Evolutionary conservation across 495 filamentous ascomycete genomes (phyloP).

Genomic region (Lasiosphaeria miniovina): DNA sequence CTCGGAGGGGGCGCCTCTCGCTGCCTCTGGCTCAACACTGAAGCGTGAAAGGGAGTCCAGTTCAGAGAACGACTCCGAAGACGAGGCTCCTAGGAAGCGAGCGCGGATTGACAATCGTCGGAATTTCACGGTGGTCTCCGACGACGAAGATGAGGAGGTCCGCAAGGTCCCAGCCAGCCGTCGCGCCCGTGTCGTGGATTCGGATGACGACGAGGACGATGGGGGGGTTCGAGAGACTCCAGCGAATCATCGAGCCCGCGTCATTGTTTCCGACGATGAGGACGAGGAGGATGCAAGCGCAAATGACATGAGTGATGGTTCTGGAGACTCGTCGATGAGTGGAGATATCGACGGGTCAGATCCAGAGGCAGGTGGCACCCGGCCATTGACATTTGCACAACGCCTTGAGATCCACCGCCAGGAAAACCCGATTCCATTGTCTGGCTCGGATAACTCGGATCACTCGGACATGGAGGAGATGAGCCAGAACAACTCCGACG

Average conservation of each 20-base stretch:
- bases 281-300: not conserved
- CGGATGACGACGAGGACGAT: not conserved
- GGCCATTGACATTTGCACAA: not conserved
- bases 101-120: too few species aligned
- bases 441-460: not conserved
- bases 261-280: not conserved
- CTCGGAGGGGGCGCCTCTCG: not conserved
- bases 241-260: not conserved
- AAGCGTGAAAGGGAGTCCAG: not conserved
- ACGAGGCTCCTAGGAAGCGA: not conserved
- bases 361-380: not conserved
- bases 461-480: constrained; percentile 9
- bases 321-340: not conserved
- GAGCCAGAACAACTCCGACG: constrained; percentile 13
- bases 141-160: too few species aligned
- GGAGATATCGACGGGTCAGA: not conserved
- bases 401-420: not conserved
- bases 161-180: too few species aligned
- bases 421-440: not conserved
- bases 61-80: not conserved
- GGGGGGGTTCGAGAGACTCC: not conserved
- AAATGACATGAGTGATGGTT: not conserved
- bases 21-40: not conserved
- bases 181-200: not conserved
- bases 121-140: too few species aligned